These are phyloP conservation scores for Crithidia bombi DNA, from an alignment of 208 protist genomes.

Conservation along the genomic window DNA sequence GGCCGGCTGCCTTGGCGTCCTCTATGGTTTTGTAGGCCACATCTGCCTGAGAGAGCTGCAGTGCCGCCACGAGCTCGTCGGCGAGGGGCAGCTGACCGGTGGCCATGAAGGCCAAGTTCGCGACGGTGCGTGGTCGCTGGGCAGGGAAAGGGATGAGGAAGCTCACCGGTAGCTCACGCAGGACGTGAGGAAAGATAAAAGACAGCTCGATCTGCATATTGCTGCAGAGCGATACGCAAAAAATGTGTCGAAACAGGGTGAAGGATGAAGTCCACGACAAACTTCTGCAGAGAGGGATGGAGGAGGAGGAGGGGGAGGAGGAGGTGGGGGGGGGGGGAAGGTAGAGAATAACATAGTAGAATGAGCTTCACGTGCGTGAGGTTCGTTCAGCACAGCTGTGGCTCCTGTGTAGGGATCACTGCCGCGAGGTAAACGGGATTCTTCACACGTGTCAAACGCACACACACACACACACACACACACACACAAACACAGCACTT, in stretches of 20 bases:
- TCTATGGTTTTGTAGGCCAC: conserved; percentile 26
- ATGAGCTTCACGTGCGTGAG: no score
- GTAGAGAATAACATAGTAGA: no score
- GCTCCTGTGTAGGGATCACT: no score
- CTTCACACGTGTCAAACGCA: no score
- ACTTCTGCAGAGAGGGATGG: no score
- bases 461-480: no score
- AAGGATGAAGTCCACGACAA: background rate
- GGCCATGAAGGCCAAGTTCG: conserved; percentile 76
- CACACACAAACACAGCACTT: no score
- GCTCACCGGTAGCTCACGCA: conserved; percentile 41
- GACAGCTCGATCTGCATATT: conserved; percentile 61
- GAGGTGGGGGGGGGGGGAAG: no score
- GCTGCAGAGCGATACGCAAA: background rate
- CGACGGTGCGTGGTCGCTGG: conserved; percentile 56
- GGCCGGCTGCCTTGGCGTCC: conserved; percentile 36
- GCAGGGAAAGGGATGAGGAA: conserved; percentile 52
- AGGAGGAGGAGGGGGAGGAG: no score
- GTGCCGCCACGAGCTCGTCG: conserved; percentile 32
- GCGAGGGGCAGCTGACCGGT: conserved; percentile 58
- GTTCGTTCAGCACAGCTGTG: no score
- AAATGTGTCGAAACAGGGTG: background rate
- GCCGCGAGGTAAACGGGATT: no score
- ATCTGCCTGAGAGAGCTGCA: conserved; percentile 27
- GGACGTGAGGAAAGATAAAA: conserved; percentile 69